Evolutionary conservation across 768 basidiomycete genomes (phyloP), one percentile per base, ranked within the genome.

Genomic region (Crepidotus variabilis): DNA sequence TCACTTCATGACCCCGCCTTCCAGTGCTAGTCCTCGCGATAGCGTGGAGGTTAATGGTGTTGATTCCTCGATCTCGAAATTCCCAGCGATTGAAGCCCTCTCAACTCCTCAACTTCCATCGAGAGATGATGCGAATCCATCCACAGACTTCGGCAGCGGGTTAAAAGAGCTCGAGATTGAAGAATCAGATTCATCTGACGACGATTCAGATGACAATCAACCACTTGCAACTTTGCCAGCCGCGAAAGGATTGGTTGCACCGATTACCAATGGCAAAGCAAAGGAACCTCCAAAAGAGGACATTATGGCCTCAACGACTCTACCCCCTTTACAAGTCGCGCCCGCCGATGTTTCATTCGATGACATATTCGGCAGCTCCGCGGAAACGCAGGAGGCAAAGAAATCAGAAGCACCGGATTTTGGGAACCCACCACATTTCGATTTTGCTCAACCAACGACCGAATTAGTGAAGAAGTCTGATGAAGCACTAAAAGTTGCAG

Each of bases 1-100:
- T 32, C 61, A 76, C 14, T 90, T 90, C 62, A 72, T 77, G 50
- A 88, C 86, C 0, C 85, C 87, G 24, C 83, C 80, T 0, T 77
- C 78, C 11, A 77, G 80, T 36, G 67, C 69, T 9, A 58, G 49
- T 34, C 54, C 61, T 28, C 28, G 8, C 28, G 28, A 28, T 8
- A 28, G 28, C 14, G 60, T 59, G 9, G 23, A 58, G n/a, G 51
- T 58, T 28, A 57, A 49, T n/a, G 66, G 58, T 43, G 57, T 59
- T 18, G 50, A 57, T 3, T 54, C 57, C 5, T 60, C 60, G 34
- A 50, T 57, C 53, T 53, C 64, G 13, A 62, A 65, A 36, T 67
- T 70, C 54, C 67, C 71, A 3, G 67, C 74, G 1, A 49, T 75
- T 39, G 76, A 76, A 33, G 71, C 73, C n/a, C 57, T 62, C 20